These are phyloP conservation scores for Phlegmacium glaucopus DNA, from an alignment of 768 basidiomycete genomes.

Conservation along the genomic window DNA sequence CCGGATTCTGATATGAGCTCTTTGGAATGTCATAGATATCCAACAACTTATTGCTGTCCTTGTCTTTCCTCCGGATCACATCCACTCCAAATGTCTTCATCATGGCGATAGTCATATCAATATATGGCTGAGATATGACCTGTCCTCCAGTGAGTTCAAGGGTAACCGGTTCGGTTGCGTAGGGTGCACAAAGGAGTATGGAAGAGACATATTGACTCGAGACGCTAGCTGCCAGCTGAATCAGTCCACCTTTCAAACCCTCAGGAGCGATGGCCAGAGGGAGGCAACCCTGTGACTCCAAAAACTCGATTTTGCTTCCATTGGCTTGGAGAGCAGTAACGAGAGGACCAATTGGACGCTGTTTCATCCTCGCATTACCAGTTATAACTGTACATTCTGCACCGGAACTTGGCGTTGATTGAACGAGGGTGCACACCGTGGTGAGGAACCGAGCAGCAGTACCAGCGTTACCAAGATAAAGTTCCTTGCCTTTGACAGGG, in stretches of 20 bases:
- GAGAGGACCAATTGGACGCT: slow-evolving; percentile 93
- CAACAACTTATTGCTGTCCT: slow-evolving; percentile 53
- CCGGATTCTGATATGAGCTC: slow-evolving; percentile 73
- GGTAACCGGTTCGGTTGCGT: slow-evolving; percentile 77
- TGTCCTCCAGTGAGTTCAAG: slow-evolving; percentile 91
- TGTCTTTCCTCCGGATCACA: slow-evolving; percentile 64
- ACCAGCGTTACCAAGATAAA: slow-evolving; percentile 96
- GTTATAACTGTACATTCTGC: slow-evolving; percentile 75
- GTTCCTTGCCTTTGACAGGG: slow-evolving; percentile 76
- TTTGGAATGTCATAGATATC: slow-evolving; percentile 89
- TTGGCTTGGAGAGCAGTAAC: slow-evolving; percentile 87
- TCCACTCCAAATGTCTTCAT: slow-evolving; percentile 89
- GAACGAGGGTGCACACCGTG: slow-evolving; percentile 90
- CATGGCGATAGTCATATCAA: slow-evolving; percentile 99
- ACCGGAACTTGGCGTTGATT: slow-evolving; percentile 29
- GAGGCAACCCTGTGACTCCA: slow-evolving; percentile 80
- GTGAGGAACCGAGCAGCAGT: slow-evolving; percentile 98
- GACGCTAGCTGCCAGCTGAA: slow-evolving; percentile 89
- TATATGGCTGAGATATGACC: slow-evolving; percentile 98
- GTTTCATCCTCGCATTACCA: slow-evolving; percentile 98
- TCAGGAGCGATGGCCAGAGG: slow-evolving; percentile 82
- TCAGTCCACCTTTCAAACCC: slow-evolving; percentile 77
- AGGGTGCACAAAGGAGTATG: slow-evolving; percentile 94
- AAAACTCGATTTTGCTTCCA: slow-evolving; percentile 72
- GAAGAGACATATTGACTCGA: slow-evolving; percentile 99